Evolutionary conservation across 495 filamentous ascomycete genomes (phyloP).

Genomic region (Neurospora sp.): DNA sequence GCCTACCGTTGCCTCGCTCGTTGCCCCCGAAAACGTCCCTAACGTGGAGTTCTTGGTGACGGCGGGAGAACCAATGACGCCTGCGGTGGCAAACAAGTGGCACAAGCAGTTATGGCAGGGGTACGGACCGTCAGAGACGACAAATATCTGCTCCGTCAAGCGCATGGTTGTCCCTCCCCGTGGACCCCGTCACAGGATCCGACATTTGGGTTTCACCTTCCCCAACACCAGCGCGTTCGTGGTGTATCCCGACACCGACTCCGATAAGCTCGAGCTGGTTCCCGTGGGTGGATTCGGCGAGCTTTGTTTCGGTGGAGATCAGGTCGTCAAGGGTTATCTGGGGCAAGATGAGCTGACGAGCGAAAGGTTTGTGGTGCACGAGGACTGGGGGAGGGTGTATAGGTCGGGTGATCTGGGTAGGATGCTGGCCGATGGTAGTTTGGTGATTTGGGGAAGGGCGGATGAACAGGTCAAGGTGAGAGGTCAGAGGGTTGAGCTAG

Average conservation of each 20-base stretch:
- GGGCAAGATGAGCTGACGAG: constrained; percentile 43
- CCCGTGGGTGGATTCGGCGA: constrained; percentile 65
- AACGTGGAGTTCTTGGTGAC: constrained; percentile 56
- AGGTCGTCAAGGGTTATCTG: constrained; percentile 66
- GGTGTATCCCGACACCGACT: constrained; percentile 30
- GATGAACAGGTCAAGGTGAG: constrained; percentile 79
- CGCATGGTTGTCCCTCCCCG: constrained; percentile 30
- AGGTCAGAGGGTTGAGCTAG: constrained; percentile 68
- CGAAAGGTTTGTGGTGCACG: constrained; percentile 54
- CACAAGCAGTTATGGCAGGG: constrained; percentile 57
- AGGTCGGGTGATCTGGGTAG: constrained; percentile 63
- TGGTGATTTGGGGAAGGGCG: constrained; percentile 61
- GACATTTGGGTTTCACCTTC: constrained; percentile 53
- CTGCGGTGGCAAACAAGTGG: constrained; percentile 56
- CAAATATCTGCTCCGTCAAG: constrained; percentile 63
- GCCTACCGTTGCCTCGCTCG: constrained; percentile 60
- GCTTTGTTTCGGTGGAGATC: constrained; percentile 74
- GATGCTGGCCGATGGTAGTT: constrained; percentile 56
- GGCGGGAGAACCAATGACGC: constrained; percentile 60
- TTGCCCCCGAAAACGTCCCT: constrained; percentile 53
- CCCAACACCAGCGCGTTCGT: constrained; percentile 65
- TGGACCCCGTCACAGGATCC: constrained; percentile 33
- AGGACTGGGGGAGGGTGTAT: constrained; percentile 55
- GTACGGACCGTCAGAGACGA: constrained; percentile 64
- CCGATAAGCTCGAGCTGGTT: constrained; percentile 22